Evolutionary conservation across 805 yeast genomes (phyloP).

Genomic region (Spathaspora arborariae): DNA sequence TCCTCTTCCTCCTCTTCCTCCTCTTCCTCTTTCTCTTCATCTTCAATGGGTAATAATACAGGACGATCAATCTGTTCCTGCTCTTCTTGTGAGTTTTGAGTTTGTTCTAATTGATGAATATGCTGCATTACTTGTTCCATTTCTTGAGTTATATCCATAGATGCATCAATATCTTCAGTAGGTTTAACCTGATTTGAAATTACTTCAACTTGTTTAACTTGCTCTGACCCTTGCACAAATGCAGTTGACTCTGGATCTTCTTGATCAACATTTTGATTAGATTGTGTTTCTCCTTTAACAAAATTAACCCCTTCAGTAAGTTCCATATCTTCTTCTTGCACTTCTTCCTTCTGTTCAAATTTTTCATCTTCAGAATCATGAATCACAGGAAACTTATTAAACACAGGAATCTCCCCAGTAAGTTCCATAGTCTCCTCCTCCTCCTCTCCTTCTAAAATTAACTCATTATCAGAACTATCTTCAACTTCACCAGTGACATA

Average conservation of each 20-base stretch:
- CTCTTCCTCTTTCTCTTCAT: background rate
- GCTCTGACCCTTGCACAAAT: too few relatives aligned
- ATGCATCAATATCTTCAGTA: background rate
- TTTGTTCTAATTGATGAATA: background rate
- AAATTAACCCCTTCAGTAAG: background rate
- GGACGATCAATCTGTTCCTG: background rate
- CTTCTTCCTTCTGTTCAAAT: background rate
- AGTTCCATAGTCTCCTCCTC: conserved; percentile 1
- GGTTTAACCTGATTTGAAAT: too few relatives aligned
- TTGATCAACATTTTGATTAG: too few relatives aligned
- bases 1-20: background rate
- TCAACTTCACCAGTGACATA: conserved; percentile 6
- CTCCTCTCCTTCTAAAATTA: background rate
- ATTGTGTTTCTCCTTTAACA: too few relatives aligned
- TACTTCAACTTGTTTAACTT: too few relatives aligned
- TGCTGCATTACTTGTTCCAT: background rate
- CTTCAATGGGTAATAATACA: background rate
- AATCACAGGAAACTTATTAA: background rate
- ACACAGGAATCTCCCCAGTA: background rate
- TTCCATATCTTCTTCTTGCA: background rate
- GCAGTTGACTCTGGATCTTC: too few relatives aligned
- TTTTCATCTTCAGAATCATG: background rate
- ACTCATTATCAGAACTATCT: conserved; percentile 27
- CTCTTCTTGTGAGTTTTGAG: background rate
- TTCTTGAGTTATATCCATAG: conserved; percentile 9